Evolutionary conservation across 108 stramenopile genomes (phyloP).

Genomic region (Mayamaea pseudoterrestris): DNA sequence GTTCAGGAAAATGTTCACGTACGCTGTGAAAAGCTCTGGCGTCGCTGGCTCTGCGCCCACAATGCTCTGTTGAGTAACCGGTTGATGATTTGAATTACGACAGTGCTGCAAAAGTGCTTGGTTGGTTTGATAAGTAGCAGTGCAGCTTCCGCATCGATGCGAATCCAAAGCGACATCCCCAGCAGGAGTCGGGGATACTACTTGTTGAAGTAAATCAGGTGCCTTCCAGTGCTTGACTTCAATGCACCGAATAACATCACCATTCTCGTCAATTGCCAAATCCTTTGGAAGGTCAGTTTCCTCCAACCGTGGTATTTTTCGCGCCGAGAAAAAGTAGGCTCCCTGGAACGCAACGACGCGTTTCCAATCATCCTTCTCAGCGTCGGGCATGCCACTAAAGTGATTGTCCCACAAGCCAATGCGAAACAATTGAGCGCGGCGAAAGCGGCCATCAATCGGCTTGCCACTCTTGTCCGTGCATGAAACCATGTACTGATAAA

Average conservation of each 20-base stretch:
- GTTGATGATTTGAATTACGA: constrained; percentile 17
- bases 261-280: constrained; percentile 21
- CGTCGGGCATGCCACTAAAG: constrained; percentile 3
- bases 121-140: constrained; percentile 22
- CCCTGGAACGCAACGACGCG: constrained; percentile 31
- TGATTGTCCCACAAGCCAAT: constrained; percentile 23
- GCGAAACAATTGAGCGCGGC: constrained; percentile 29
- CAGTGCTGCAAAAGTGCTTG: constrained; percentile 33
- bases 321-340: constrained; percentile 26
- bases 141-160: constrained; percentile 26
- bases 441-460: constrained; percentile 25
- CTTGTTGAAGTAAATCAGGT: constrained; percentile 13
- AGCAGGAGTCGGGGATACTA: background rate
- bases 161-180: constrained; percentile 19
- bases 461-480: constrained; percentile 13
- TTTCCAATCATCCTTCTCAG: constrained; percentile 12
- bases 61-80: constrained; percentile 13
- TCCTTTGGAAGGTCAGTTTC: constrained; percentile 18
- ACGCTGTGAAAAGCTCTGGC: constrained; percentile 25
- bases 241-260: constrained; percentile 25
- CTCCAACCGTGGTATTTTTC: constrained; percentile 29
- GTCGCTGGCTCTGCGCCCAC: constrained; percentile 15
- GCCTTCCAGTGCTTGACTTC: constrained; percentile 16
- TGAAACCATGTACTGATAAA: constrained; percentile 32
- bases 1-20: constrained; percentile 32